Evolutionary conservation across 306 rosid genomes (phyloP).

Genomic region (Castanea crenata): DNA sequence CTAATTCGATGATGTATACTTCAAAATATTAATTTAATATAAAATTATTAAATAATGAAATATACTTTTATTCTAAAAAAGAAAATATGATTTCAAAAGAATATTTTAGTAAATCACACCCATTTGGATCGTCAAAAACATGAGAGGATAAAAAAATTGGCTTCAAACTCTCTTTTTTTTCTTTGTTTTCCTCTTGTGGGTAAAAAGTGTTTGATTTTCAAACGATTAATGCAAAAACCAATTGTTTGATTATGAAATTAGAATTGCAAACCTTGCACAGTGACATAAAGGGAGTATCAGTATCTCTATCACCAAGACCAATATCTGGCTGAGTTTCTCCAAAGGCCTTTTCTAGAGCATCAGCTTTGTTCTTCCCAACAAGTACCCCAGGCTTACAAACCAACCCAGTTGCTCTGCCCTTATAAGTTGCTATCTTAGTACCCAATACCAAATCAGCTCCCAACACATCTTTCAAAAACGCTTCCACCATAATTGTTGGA

Average conservation of each 20-base stretch:
- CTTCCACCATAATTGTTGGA: slow-evolving; percentile 80
- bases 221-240: not conserved
- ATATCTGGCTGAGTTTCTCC: slow-evolving; percentile 48
- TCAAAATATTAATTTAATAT: too few species aligned
- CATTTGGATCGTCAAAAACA: too few species aligned
- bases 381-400: slow-evolving; percentile 50
- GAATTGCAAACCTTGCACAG: slow-evolving; percentile 60
- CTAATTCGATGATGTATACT: too few species aligned
- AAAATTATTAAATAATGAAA: too few species aligned
- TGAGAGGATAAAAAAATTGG: too few species aligned
- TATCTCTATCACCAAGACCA: slow-evolving; percentile 76
- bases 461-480: slow-evolving; percentile 59
- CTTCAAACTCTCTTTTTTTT: too few species aligned
- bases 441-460: slow-evolving; percentile 74
- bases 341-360: slow-evolving; percentile 47
- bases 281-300: slow-evolving; percentile 75
- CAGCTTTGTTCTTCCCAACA: slow-evolving; percentile 62
- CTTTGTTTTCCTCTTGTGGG: too few species aligned
- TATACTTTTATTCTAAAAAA: too few species aligned
- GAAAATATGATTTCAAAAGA: too few species aligned
- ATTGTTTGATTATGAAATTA: not conserved
- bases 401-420: slow-evolving; percentile 76
- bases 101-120: too few species aligned
- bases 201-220: not conserved
- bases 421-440: slow-evolving; percentile 46